phyloP scores from a whole-genome alignment of 176 grass and related monocot species.

The Oryza longistaminata region DNA sequence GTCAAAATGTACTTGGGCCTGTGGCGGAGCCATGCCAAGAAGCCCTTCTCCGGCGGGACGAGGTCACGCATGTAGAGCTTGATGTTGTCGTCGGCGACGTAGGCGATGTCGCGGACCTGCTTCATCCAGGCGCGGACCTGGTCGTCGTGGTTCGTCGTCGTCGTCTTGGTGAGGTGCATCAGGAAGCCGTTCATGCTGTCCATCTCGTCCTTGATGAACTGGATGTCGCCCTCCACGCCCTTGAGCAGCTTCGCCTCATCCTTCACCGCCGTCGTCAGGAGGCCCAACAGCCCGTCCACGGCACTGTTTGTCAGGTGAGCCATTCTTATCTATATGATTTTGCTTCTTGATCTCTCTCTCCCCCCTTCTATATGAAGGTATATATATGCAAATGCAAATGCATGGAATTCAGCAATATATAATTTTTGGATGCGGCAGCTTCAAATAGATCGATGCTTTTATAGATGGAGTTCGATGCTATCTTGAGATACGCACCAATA shows the following conservation, averaged over 20 bases:
- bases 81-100: slow-evolving; percentile 36
- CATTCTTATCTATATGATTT: not conserved
- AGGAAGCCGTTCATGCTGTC: slow-evolving; percentile 19
- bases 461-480: no score
- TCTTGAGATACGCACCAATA: no score
- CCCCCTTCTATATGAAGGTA: no score
- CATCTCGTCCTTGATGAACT: slow-evolving; percentile 25
- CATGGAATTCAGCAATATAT: no score
- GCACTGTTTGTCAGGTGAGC: not conserved
- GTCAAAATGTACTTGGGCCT: rapidly evolving
- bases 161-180: not conserved
- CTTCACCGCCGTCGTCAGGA: rapidly evolving
- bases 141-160: not conserved
- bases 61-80: not conserved
- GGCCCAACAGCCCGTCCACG: not conserved
- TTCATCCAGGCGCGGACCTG: slow-evolving; percentile 49
- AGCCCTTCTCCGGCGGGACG: rapidly evolving
- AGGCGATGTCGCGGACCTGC: slow-evolving; percentile 35
- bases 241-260: not conserved
- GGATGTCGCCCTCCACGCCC: not conserved
- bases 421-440: no score
- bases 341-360: no score
- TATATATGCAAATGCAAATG: no score
- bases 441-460: no score
- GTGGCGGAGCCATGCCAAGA: not conserved